Evolutionary conservation across 352 stramenopile genomes (phyloP).

Genomic region (Pythium graminicola): DNA sequence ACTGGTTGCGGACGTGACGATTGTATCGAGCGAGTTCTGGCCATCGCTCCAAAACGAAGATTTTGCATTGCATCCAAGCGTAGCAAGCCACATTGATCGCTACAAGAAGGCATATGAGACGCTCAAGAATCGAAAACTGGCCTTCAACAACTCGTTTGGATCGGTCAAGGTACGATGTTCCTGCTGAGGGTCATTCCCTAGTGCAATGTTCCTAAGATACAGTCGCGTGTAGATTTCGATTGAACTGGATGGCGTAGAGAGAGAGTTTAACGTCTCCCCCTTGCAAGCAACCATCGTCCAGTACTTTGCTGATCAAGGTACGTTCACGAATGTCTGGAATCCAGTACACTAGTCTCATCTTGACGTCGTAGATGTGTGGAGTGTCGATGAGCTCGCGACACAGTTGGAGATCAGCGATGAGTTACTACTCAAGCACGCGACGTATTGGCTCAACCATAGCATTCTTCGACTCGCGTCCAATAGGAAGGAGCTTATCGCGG

Average conservation of each 20-base stretch:
- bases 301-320: conserved; percentile 92
- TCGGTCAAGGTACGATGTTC: conserved; percentile 72
- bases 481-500: conserved; percentile 38
- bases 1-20: conserved; percentile 82
- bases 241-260: conserved; percentile 81
- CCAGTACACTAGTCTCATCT: not conserved
- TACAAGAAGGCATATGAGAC: conserved; percentile 90
- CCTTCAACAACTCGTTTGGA: conserved; percentile 93
- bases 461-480: conserved; percentile 42
- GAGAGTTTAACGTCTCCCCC: conserved; percentile 87
- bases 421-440: conserved; percentile 45
- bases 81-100: conserved; percentile 71
- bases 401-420: conserved; percentile 62
- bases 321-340: not conserved
- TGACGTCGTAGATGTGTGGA: conserved; percentile 57
- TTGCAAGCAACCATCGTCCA: conserved; percentile 93
- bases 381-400: conserved; percentile 46
- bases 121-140: conserved; percentile 91
- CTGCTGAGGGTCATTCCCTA: no score
- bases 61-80: conserved; percentile 84
- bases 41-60: conserved; percentile 91
- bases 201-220: no score
- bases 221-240: conserved; percentile 63
- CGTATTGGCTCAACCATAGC: conserved; percentile 69
- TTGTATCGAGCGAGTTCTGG: conserved; percentile 98